These are phyloP conservation scores for Fusarium sp. DNA, from an alignment of 2,329 filamentous ascomycete species.

Conservation along the genomic window DNA sequence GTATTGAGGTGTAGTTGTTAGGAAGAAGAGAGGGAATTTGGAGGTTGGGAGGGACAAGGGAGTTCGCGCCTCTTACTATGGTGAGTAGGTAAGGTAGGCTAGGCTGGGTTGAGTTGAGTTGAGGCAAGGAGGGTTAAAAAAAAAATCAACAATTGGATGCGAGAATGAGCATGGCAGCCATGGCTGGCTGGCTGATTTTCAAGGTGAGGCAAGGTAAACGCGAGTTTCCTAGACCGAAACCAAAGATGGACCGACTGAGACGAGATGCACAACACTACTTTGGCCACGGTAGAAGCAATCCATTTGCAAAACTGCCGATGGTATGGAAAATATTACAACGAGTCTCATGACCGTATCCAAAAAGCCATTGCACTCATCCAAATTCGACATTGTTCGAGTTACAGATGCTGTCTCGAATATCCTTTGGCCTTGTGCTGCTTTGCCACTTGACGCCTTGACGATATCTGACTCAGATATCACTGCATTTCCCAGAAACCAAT, in stretches of 20 bases:
- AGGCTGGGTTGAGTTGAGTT: conserved; percentile 1
- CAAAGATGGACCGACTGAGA: conserved; percentile 24
- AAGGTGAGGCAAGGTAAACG: conserved; percentile 24
- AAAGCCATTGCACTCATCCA: background rate
- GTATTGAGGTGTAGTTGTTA: conserved; percentile 11
- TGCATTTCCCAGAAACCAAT: background rate
- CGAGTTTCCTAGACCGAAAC: conserved; percentile 25
- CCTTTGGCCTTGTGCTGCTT: conserved; percentile 17
- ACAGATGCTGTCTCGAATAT: conserved; percentile 11
- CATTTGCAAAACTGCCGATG: background rate
- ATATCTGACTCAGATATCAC: conserved; percentile 39
- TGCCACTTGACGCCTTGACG: conserved; percentile 31
- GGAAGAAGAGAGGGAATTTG: conserved; percentile 8
- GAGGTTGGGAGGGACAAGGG: conserved; percentile 8
- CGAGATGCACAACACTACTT: conserved; percentile 17
- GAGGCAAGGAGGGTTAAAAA: conserved; percentile 11
- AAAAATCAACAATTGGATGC: conserved; percentile 31
- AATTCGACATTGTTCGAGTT: conserved; percentile 23
- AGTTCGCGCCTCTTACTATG: conserved; percentile 2
- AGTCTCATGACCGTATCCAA: background rate
- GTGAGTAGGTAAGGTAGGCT: background rate
- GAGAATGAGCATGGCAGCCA: conserved; percentile 18
- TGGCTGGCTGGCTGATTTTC: conserved; percentile 28
- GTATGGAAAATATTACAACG: background rate
- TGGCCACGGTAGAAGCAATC: background rate